Evolutionary conservation across 495 filamentous ascomycete species (phyloP).

Genomic region (Pseudevernia furfuracea): DNA sequence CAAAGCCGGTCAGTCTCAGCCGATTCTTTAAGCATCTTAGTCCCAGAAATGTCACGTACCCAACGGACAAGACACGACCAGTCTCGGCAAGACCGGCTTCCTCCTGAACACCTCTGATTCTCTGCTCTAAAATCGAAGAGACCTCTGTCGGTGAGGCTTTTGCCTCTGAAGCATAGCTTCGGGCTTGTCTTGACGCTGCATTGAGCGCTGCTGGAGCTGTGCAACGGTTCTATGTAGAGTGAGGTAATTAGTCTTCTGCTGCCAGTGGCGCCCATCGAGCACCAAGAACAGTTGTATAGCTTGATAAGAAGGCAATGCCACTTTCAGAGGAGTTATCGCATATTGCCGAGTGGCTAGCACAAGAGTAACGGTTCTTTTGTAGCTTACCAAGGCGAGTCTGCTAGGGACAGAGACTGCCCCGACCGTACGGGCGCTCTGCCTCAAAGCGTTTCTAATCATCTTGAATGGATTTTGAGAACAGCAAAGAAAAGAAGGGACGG

Average conservation of each 20-base stretch:
- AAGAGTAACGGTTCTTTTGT: conserved; percentile 32
- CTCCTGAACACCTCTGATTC: conserved; percentile 95
- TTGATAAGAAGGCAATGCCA: neutral
- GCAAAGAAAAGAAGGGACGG: conserved; percentile 12
- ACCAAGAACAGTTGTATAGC: neutral
- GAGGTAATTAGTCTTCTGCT: conserved; percentile 34
- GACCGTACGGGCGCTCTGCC: conserved; percentile 88
- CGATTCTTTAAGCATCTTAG: conserved; percentile 1
- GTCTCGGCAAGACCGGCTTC: conserved; percentile 96
- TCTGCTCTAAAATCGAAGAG: conserved; percentile 97
- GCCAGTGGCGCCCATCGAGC: neutral
- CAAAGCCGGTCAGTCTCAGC: conserved; percentile 13
- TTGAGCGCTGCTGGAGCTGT: conserved; percentile 68
- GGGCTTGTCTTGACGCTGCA: conserved; percentile 66
- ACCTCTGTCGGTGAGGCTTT: conserved; percentile 97
- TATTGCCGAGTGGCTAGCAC: neutral
- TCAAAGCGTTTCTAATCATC: conserved; percentile 98
- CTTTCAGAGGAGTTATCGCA: neutral
- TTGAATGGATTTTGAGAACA: conserved; percentile 42
- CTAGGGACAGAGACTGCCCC: conserved; percentile 84
- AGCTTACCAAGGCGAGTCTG: conserved; percentile 88
- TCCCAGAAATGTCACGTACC: conserved; percentile 56
- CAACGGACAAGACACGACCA: conserved; percentile 95
- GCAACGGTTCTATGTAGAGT: conserved; percentile 63
- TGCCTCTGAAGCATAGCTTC: conserved; percentile 85